These are phyloP conservation scores for Apiospora sp. DNA, from an alignment of 2,329 filamentous ascomycete species.

Conservation along the genomic window DNA sequence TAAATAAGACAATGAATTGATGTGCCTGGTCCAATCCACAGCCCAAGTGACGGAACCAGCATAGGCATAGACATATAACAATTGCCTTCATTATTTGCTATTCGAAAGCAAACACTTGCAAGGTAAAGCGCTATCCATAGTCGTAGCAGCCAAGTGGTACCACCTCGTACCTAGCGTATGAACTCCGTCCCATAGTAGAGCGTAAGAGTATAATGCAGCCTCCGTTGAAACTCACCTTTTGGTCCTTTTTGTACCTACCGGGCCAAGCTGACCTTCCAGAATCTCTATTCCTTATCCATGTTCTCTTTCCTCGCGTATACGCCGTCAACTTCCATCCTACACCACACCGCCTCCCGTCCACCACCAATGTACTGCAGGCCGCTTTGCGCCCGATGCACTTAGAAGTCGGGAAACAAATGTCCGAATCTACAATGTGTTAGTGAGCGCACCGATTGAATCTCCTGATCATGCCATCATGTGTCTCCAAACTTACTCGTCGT, in stretches of 20 bases:
- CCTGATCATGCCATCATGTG: background rate
- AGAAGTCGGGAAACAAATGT: slow-evolving; percentile 24
- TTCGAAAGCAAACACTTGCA: background rate
- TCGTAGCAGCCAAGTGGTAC: background rate
- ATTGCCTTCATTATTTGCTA: slow-evolving; percentile 13
- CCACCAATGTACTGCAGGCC: background rate
- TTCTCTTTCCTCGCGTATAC: slow-evolving; percentile 1
- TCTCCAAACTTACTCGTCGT: slow-evolving; percentile 79
- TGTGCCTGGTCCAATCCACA: background rate
- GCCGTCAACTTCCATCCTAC: background rate
- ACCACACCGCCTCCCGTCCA: background rate
- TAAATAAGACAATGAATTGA: background rate
- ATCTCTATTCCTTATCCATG: slow-evolving; percentile 11
- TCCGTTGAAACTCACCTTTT: background rate
- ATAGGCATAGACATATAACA: background rate
- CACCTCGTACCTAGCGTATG: background rate
- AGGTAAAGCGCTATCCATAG: slow-evolving; percentile 16
- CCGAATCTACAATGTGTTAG: slow-evolving; percentile 28
- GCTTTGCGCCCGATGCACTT: background rate
- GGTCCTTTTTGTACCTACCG: slow-evolving; percentile 8
- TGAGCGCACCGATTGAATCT: slow-evolving; percentile 20
- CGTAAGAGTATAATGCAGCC: slow-evolving; percentile 18
- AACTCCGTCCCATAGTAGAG: slow-evolving; percentile 19
- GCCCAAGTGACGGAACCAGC: too few species aligned
- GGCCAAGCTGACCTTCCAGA: slow-evolving; percentile 5